These are phyloP conservation scores for Chenopodium suecicum DNA, from an alignment of 148 eudicot genomes.

Conservation along the genomic window DNA sequence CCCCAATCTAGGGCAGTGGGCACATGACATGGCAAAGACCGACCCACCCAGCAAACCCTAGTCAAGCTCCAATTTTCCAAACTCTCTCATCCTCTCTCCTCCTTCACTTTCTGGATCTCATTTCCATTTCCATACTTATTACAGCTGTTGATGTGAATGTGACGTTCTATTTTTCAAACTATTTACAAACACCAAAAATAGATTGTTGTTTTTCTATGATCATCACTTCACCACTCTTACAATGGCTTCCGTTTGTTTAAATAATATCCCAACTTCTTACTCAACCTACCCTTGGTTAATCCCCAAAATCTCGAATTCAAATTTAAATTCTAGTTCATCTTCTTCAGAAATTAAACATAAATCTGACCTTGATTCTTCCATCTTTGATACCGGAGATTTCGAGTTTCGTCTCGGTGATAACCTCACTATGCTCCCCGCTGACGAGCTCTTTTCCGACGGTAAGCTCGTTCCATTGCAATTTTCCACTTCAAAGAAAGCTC, in stretches of 20 bases:
- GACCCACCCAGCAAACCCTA: background rate
- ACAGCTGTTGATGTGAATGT: background rate
- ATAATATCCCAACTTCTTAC: constrained; percentile 39
- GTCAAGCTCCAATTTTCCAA: background rate
- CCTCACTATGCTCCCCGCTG: constrained; percentile 74
- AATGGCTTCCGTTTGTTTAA: constrained; percentile 81
- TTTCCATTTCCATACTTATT: too few species aligned
- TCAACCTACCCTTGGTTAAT: constrained; percentile 37
- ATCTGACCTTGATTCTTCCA: constrained; percentile 28
- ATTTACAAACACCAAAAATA: too few species aligned
- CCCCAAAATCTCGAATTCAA: constrained; percentile 36
- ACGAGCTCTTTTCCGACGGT: constrained; percentile 82
- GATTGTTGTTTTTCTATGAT: too few species aligned
- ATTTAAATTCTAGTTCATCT: background rate
- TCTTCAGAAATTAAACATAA: background rate
- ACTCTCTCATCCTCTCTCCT: background rate
- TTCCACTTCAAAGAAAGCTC: constrained; percentile 22
- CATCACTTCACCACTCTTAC: too few species aligned
- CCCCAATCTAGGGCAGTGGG: too few species aligned
- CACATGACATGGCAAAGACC: background rate
- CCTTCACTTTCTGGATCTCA: background rate
- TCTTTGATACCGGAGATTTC: constrained; percentile 44
- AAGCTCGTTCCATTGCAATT: constrained; percentile 63
- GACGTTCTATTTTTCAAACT: background rate
- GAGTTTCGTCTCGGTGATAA: constrained; percentile 64